Conservation (phyloP, 2,329 filamentous ascomycete species). For the Cladobotryum protrusum region DNA sequence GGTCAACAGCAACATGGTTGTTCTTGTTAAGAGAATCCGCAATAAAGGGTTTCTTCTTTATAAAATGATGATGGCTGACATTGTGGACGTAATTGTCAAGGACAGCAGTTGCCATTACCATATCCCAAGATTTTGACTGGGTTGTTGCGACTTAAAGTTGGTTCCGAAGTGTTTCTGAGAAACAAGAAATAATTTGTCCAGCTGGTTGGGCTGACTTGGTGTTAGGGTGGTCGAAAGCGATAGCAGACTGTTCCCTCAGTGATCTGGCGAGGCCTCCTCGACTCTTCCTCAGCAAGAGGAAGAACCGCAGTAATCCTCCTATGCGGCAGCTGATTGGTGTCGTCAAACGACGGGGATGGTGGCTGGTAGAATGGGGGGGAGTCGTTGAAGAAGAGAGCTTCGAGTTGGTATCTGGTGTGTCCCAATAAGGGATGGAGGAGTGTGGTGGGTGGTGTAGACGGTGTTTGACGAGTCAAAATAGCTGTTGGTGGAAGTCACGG, state of each 20-base stretch:
- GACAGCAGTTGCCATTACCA: constrained; percentile 60
- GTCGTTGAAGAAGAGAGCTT: constrained; percentile 47
- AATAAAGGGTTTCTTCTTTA: constrained; percentile 39
- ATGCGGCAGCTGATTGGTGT: constrained; percentile 95
- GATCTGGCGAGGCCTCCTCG: constrained; percentile 95
- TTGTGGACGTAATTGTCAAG: constrained; percentile 47
- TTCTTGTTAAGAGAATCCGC: constrained; percentile 33
- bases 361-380: constrained; percentile 39
- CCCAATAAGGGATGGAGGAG: constrained; percentile 48
- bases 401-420: constrained; percentile 40
- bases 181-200: constrained; percentile 13
- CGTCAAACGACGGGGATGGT: constrained; percentile 49
- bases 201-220: constrained; percentile 32
- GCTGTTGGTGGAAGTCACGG: constrained; percentile 60
- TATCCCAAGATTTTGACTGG: constrained; percentile 36
- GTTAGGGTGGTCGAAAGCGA: constrained; percentile 95
- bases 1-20: constrained; percentile 35
- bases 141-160: too few species aligned
- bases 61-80: constrained; percentile 43
- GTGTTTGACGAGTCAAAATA: constrained; percentile 62
- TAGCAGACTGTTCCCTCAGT: constrained; percentile 86
- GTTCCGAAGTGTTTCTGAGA: constrained; percentile 4
- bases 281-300: constrained; percentile 99
- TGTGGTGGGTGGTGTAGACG: constrained; percentile 58
- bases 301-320: constrained; percentile 96